Evolutionary conservation across 2,329 filamentous ascomycete genomes (phyloP), one percentile per base, ranked within the genome.

Genomic region (Xylaria arbuscula): DNA sequence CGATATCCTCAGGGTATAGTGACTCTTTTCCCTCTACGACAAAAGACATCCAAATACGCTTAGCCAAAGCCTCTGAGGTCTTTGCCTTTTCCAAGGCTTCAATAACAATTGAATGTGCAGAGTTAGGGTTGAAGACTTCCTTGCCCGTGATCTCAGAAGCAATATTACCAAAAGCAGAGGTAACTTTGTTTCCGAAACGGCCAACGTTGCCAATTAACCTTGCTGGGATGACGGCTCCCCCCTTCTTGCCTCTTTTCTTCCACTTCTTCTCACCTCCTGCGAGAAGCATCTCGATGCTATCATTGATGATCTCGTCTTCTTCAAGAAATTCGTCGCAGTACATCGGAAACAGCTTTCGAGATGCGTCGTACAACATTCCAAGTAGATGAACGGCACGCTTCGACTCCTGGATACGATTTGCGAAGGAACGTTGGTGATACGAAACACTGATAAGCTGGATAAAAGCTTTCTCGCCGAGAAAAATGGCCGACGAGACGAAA

Each of bases 1-100:
- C 78, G 45, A 99, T 87, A 77, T 99, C 96, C 4, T 97, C 93
- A 9, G 87, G 81, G 73, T 88, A 93, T 9, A 99, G 85, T 0
- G 90, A 84, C 48, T 98, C 93, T 67, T 90, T 90, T 74, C 93
- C 94, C 80, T 98, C 95, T 3, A 96, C 89, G 1, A 97, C 96
- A 78, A 98, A 97, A 0, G 94, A 98, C 93, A 98, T 97, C 96
- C 96, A 98, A 70, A 98, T 91, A 76, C 96, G 92, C 73, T 89
- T 91, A n/a, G 93, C 94, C 66, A 98, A 83, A n/a, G 96, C 96
- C 79, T 98, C 94, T 0, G 94, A 93, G 7, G 93, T 92, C 68
- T 87, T 86, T 51, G 88, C 89, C 82, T 93, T 95, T 80, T 98
- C 94, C 38, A 98, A 85, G 9, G 95, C 96, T 78, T 97, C 90